A percentile compares a stretch with the other conserved stretches of the same genome.
These are phyloP conservation scores for Penicillium digitatum DNA, from an alignment of 2,329 filamentous ascomycete species.

Conservation along the genomic window DNA sequence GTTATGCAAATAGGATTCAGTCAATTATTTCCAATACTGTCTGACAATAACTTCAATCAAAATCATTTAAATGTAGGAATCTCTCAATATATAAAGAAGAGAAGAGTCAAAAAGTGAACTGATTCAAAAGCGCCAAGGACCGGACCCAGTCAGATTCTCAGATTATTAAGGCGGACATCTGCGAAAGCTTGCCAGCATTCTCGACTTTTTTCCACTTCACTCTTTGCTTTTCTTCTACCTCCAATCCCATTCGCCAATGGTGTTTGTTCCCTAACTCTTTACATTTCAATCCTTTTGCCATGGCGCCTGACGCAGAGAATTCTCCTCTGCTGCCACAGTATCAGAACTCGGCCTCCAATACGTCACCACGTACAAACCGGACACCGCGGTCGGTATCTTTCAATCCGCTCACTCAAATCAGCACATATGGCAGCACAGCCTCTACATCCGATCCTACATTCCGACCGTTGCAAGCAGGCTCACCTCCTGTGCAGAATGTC, in stretches of 20 bases:
- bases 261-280: constrained; percentile 13
- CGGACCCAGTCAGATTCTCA: background rate
- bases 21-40: background rate
- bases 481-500: constrained; percentile 34
- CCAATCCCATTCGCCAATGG: constrained; percentile 12
- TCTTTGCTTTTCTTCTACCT: constrained; percentile 5
- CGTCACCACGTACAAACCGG: constrained; percentile 39
- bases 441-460: constrained; percentile 39
- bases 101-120: background rate
- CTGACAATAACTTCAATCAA: background rate
- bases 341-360: constrained; percentile 27
- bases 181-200: constrained; percentile 18
- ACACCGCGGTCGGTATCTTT: constrained; percentile 47
- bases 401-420: constrained; percentile 46
- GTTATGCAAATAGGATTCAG: constrained; percentile 8
- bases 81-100: background rate
- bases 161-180: constrained; percentile 25
- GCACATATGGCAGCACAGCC: constrained; percentile 41
- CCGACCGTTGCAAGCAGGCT: constrained; percentile 40
- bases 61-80: background rate
- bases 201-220: constrained; percentile 10
- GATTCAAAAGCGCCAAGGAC: constrained; percentile 3
- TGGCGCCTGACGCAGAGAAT: constrained; percentile 41
- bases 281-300: constrained; percentile 13
- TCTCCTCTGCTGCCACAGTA: constrained; percentile 42